Evolutionary conservation across 2,329 filamentous ascomycete species (phyloP), one percentile per base, ranked within the genome.

Genomic region (Chalaropsis thielavioides): DNA sequence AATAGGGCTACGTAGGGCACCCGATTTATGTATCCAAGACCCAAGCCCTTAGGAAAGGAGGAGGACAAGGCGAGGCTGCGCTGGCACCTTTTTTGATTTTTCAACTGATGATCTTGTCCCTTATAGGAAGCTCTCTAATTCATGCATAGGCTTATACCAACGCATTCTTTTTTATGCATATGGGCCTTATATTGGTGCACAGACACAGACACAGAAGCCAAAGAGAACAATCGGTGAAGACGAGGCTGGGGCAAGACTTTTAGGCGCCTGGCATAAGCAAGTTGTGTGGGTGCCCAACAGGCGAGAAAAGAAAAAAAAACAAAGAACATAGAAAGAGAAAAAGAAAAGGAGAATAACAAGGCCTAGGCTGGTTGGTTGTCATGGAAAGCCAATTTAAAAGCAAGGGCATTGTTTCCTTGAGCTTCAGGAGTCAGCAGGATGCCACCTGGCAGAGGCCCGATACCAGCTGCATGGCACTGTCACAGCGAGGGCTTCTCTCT

Each of bases 141-240:
- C 46, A 51, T 51, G 46, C 46, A 51, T 17, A 51, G 46, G 46
- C 46, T 51, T 51, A 51, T 51, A 51, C 35, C 46, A 51, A 15
- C 46, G 46, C 46, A 51, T 51, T 51, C 46, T 27, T 51, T 27
- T 22, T 51, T 51, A 51, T 51, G 46, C 46, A 22, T 22, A 27
- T 51, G 46, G 19, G 27, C 27, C 46, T 51, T 27, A 41, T 31
- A 60, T 19, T 19, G 17, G 56, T 60, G 56, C 56, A 60, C 56
- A 60, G 56, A 60, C 35, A 38, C 8, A 17, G 19, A 44, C 19
- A 40, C 27, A 38, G 59, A 61, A 56, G 51, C 51, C 38, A 31
- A n/a, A 61, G 59, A 61, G 59, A 61, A 61, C 38, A 61, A 61
- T 61, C 59, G 59, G 59, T 44, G 59, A 43, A 43, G 15, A 61